Evolutionary conservation across 805 yeast genomes (phyloP).

Genomic region (Jamesozyma piceae): DNA sequence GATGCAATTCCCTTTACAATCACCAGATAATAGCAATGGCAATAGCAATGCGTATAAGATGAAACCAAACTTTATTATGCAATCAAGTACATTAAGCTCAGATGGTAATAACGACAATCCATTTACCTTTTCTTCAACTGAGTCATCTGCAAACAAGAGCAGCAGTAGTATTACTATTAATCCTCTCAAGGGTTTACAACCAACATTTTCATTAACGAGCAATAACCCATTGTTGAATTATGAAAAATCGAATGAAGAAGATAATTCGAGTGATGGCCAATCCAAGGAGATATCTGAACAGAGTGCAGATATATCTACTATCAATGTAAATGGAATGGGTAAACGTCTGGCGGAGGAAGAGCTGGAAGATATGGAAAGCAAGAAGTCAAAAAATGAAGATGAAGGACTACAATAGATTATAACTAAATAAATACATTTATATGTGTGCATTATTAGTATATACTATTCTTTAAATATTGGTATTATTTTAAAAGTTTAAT

Average conservation of each 20-base stretch:
- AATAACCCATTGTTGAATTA: not conserved
- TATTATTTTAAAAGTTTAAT: not conserved
- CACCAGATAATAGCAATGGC: not conserved
- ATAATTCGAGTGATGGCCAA: not conserved
- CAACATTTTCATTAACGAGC: constrained; percentile 5
- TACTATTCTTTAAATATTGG: too few species aligned
- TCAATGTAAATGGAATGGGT: not conserved
- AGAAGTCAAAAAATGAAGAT: not conserved
- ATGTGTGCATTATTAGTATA: not conserved
- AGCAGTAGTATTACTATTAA: constrained; percentile 1
- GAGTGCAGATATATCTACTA: not conserved
- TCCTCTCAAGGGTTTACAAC: constrained; percentile 3
- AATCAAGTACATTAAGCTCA: not conserved
- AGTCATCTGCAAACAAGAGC: not conserved
- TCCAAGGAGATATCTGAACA: not conserved
- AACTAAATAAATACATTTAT: not conserved
- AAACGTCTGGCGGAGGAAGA: not conserved
- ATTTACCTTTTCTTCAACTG: constrained; percentile 1
- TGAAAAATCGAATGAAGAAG: not conserved
- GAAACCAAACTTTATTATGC: not conserved
- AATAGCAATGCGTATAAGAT: not conserved
- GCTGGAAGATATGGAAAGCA: not conserved
- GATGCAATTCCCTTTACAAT: not conserved
- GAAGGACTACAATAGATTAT: not conserved
- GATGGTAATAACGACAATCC: constrained; percentile 1